These are phyloP conservation scores for Mucor irregularis DNA, from an alignment of 371 early-diverging fungal species.

Conservation along the genomic window DNA sequence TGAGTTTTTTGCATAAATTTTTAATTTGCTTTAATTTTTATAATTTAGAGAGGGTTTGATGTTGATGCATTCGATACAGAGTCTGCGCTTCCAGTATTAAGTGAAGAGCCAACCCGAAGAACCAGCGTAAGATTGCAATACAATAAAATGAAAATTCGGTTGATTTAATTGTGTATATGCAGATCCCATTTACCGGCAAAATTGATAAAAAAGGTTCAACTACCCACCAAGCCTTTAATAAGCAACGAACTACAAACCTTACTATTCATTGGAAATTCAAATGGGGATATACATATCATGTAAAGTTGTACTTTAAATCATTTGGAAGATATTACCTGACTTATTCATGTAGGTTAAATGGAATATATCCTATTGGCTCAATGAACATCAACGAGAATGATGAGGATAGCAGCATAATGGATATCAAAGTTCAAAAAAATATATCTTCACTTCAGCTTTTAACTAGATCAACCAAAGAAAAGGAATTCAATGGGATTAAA, in stretches of 20 bases:
- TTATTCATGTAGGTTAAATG: slow-evolving; percentile 16
- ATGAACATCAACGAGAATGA: background rate
- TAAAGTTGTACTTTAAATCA: background rate
- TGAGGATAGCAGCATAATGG: background rate
- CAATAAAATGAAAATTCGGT: too few relatives aligned
- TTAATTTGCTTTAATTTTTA: background rate
- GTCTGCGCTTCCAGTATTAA: slow-evolving; percentile 7
- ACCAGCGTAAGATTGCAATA: slow-evolving; percentile 21
- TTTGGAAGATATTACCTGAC: background rate
- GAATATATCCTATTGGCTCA: slow-evolving; percentile 21
- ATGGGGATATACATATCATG: slow-evolving; percentile 14
- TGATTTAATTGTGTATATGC: background rate
- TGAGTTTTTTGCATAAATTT: background rate
- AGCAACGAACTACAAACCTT: slow-evolving; percentile 13
- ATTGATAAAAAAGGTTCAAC: background rate
- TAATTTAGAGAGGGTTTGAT: slow-evolving; percentile 25
- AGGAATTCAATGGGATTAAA: background rate
- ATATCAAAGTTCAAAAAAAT: slow-evolving; percentile 1
- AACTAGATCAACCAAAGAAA: background rate
- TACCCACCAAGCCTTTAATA: slow-evolving; percentile 11
- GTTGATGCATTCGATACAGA: slow-evolving; percentile 17
- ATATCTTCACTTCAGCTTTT: slow-evolving; percentile 3
- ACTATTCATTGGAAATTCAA: slow-evolving; percentile 14
- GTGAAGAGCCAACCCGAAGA: slow-evolving; percentile 12
- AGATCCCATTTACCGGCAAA: background rate